Evolutionary conservation across 768 basidiomycete genomes (phyloP).

Genomic region (Rhizopogon vulgaris): DNA sequence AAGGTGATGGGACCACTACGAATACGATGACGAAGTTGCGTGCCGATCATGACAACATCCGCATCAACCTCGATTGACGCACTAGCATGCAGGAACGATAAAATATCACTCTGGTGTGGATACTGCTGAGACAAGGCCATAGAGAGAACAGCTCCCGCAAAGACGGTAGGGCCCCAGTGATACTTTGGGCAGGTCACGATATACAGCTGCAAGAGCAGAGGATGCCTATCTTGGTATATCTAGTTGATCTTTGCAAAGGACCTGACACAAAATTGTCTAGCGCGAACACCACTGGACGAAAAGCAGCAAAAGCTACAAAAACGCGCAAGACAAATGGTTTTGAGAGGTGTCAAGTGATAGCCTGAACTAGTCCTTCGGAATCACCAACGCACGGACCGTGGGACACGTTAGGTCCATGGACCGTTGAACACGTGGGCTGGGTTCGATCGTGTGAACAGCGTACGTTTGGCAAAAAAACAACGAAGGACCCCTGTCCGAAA

Average conservation of each 20-base stretch:
- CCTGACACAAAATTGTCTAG: neutral
- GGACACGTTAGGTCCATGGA: neutral
- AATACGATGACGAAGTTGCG: neutral
- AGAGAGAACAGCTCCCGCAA: slow-evolving; percentile 2
- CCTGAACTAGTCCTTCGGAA: no score
- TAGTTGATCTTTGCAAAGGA: neutral
- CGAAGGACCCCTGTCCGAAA: slow-evolving; percentile 3
- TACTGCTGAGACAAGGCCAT: neutral
- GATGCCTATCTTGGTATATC: slow-evolving; percentile 18
- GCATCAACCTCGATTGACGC: neutral
- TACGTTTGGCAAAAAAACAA: slow-evolving; percentile 3
- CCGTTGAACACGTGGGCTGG: slow-evolving; percentile 1
- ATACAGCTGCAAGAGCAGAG: slow-evolving; percentile 9
- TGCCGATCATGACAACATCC: neutral
- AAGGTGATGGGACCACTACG: neutral
- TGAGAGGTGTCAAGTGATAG: no score
- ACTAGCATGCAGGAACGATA: neutral
- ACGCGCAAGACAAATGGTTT: no score
- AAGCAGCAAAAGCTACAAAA: neutral
- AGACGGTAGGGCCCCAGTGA: slow-evolving; percentile 1
- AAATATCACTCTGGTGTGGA: neutral
- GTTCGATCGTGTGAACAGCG: slow-evolving; percentile 2
- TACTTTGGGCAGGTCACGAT: neutral
- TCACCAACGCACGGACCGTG: neutral
- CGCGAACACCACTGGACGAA: neutral